Evolutionary conservation across 2,329 filamentous ascomycete genomes (phyloP).

Genomic region (Cordyceps cicadae): DNA sequence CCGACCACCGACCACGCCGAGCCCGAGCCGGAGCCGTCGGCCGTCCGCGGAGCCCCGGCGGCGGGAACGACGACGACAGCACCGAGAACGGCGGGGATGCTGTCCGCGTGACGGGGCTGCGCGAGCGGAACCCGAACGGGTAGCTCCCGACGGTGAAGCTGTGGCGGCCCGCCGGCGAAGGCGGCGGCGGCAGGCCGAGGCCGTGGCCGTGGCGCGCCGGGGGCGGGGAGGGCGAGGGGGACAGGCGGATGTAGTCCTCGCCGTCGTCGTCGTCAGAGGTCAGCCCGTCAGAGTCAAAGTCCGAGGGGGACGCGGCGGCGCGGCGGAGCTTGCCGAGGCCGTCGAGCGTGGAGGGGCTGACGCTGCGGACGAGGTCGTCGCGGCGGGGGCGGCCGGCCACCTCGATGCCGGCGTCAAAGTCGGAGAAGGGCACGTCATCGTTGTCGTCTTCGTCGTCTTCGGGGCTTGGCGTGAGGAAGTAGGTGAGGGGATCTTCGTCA

Average conservation of each 20-base stretch:
- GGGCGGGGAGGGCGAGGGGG: slow-evolving; percentile 28
- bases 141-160: slow-evolving; percentile 26
- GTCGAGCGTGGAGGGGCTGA: slow-evolving; percentile 49
- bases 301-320: slow-evolving; percentile 23
- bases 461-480: slow-evolving; percentile 43
- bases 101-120: slow-evolving; percentile 20
- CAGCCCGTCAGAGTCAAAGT: slow-evolving; percentile 33
- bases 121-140: slow-evolving; percentile 22
- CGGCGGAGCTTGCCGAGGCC: slow-evolving; percentile 35
- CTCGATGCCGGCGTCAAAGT: slow-evolving; percentile 52
- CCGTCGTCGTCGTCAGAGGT: slow-evolving; percentile 40
- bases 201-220: slow-evolving; percentile 22
- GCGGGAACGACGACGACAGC: slow-evolving; percentile 22
- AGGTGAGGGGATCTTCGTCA: slow-evolving; percentile 46
- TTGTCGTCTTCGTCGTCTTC: slow-evolving; percentile 34
- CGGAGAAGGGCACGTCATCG: slow-evolving; percentile 24
- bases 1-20: not conserved
- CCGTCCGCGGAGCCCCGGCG: slow-evolving; percentile 21
- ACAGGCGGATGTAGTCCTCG: slow-evolving; percentile 42
- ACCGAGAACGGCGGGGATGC: too few relatives aligned
- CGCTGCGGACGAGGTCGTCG: slow-evolving; percentile 40
- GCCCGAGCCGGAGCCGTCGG: not conserved
- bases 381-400: slow-evolving; percentile 34
- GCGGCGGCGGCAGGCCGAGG: not conserved
- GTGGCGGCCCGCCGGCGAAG: slow-evolving; percentile 18